A percentile compares a stretch with the other conserved stretches of the same genome.
Conservation (phyloP, 2,329 filamentous ascomycete species). For the Cercospora janseana region DNA sequence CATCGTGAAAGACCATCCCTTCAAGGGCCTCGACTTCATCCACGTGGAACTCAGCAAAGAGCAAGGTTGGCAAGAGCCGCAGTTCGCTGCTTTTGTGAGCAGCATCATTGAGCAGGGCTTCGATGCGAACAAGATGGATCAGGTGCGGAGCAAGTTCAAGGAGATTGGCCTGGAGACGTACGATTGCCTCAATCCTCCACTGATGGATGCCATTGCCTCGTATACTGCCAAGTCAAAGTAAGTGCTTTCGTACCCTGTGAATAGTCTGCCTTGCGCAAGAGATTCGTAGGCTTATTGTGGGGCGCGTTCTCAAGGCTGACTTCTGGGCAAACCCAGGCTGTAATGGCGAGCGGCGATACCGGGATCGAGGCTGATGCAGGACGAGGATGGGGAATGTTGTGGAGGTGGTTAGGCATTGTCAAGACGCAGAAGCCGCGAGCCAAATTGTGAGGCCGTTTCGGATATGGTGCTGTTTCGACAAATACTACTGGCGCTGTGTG, state of each 20-base stretch:
- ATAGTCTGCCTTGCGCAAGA: not conserved
- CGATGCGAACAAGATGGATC: constrained; percentile 54
- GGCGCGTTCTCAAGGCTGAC: constrained; percentile 16
- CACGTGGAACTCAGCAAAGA: constrained; percentile 60
- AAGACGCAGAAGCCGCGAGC: constrained; percentile 10
- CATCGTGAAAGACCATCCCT: constrained; percentile 63
- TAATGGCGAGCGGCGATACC: not conserved
- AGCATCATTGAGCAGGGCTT: constrained; percentile 69
- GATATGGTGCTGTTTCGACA: too few relatives aligned
- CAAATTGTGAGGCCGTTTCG: constrained; percentile 15
- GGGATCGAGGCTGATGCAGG: not conserved
- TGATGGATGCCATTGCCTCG: constrained; percentile 56
- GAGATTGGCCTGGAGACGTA: constrained; percentile 59
- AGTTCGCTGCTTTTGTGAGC: constrained; percentile 67
- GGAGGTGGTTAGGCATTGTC: constrained; percentile 15
- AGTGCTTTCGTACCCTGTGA: constrained; percentile 12
- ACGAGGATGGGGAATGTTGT: constrained; percentile 9
- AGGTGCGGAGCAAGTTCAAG: constrained; percentile 55
- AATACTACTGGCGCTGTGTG: too few relatives aligned
- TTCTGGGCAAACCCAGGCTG: constrained; percentile 19
- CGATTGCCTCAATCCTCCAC: constrained; percentile 58
- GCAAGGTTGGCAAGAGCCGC: constrained; percentile 68
- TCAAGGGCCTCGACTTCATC: constrained; percentile 69
- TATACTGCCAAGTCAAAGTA: constrained; percentile 28
- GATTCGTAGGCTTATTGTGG: constrained; percentile 8